These are phyloP conservation scores for Epichloe gansuensis DNA, from an alignment of 2,329 filamentous ascomycete species.

Conservation along the genomic window DNA sequence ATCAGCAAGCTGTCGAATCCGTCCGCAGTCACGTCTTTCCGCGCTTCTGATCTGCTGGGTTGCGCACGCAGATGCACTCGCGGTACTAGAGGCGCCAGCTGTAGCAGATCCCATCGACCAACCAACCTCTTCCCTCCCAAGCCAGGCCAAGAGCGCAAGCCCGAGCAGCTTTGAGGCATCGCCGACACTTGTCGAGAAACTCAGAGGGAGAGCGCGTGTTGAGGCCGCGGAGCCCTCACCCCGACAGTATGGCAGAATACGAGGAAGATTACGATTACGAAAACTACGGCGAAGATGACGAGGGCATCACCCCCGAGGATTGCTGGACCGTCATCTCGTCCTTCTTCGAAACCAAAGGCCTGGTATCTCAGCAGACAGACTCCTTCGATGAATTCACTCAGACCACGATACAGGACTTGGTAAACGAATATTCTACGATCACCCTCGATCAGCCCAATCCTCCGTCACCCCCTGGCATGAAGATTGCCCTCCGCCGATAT, in stretches of 20 bases:
- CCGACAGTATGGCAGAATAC: slow-evolving; percentile 39
- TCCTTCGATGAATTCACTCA: slow-evolving; percentile 96
- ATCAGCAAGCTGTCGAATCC: not conserved
- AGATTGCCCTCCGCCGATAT: slow-evolving; percentile 78
- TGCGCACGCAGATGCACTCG: slow-evolving; percentile 19
- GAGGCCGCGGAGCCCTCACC: not conserved
- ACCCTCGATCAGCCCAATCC: slow-evolving; percentile 90
- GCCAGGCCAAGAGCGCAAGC: not conserved
- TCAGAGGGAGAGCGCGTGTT: not conserved
- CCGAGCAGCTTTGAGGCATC: not conserved
- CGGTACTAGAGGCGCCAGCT: slow-evolving; percentile 21
- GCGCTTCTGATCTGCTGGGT: slow-evolving; percentile 11
- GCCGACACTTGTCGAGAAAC: not conserved
- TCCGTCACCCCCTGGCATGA: slow-evolving; percentile 59
- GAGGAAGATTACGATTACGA: slow-evolving; percentile 52
- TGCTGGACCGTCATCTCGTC: slow-evolving; percentile 97
- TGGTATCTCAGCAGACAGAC: slow-evolving; percentile 94
- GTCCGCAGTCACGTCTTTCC: not conserved
- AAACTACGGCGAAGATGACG: slow-evolving; percentile 54
- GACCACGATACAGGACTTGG: slow-evolving; percentile 86
- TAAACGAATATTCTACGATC: slow-evolving; percentile 81
- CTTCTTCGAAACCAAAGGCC: slow-evolving; percentile 90
- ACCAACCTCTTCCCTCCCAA: not conserved
- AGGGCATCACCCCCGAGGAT: slow-evolving; percentile 83
- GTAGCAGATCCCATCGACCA: slow-evolving; percentile 6